Base-by-base conservation (phyloP, 2,329 filamentous ascomycete species). In the Talaromyces piceae region DNA sequence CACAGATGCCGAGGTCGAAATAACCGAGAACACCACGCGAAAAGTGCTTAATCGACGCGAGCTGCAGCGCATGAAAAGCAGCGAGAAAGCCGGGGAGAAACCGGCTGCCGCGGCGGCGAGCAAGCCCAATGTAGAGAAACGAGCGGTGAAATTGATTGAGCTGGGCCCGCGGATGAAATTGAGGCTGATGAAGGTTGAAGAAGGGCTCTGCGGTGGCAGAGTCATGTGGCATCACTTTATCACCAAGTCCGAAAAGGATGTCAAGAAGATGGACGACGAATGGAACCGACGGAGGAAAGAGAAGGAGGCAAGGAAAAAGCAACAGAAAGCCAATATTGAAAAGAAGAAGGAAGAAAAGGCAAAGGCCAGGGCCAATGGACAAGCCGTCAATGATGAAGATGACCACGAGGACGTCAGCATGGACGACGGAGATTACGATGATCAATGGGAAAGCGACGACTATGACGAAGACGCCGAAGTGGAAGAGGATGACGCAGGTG, bases 151-250 rank as follows among this genome's bases (percentile, higher is more conserved):
- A 67, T 76, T 98, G 5, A 84, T 95, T 3, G 93, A 98, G 71
- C 74, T 98, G 0, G 93, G 93, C 0, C 93, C 93, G 1, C 82
- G 93, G 49, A 85, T 98, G 86, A 86, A 82, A 54, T 73, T 98
- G 37, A 83, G 91, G 27, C 76, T 98, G 71, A 91, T 89, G 50
- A 98, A 98, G 73, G 91, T 98, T 4, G 93, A 98, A 65, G 93
- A 98, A 61, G 93, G 91, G 1, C 71, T 97, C 5, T 96, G 90
- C 62, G 79, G 81, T 23, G 93, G 93, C 46, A 93, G 89, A 67
- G 80, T 95, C 51, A 88, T 98, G 87, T 98, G 93, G 93, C 93
- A 98, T 68, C 90, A 96, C 66, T 94, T 89, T 65, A 83, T 97
- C 49, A 81, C 85, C 65, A 98, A 98, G 77, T 83, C 82, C 5